Base-by-base conservation (phyloP, 352 stramenopile species). In the Pythium vanterpoolii region DNA sequence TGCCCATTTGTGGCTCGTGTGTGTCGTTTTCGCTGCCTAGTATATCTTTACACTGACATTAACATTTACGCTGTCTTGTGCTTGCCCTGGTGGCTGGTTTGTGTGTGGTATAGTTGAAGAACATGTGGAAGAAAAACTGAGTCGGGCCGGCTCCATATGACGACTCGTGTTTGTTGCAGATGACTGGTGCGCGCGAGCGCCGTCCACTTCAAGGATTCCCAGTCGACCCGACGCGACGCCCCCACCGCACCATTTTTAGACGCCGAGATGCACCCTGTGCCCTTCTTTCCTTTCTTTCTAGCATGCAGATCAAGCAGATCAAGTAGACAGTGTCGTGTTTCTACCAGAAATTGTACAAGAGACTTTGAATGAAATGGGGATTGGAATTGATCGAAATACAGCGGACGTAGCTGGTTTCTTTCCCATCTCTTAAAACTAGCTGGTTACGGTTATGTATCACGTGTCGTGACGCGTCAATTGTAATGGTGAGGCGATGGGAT, bases 41-140 rank as follows among this genome's bases (percentile, higher is more conserved):
- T 59, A 59, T 24, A 59, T 40, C 26, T 26, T 28, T 5, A 43
- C 42, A 19, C 26, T 50, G 27, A 48, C 36, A 5, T n/a, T n/a
- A n/a, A n/a, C n/a, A n/a, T n/a, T n/a, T 11, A 19, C 39, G 18
- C 6, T 28, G 43, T 13, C 7, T 39, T 13, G 23, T 46, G 16
- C 4, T 27, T 45, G 43, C 21, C 13, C 24, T 44, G 13, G 26
- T 38, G 27, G 10, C 4, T 55, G 24, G 38, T n/a, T n/a, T n/a
- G n/a, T n/a, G n/a, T n/a, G n/a, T 42, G 28, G 26, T 44, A 40
- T 30, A 91, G 82, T 84, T 89, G 72, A 91, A 91, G 66, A 81
- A 81, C 50, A 84, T 91, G 69, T 89, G 82, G 82, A 89, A 87
- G 62, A 89, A 88, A 60, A 91, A 89, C 71, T 90, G 85, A 77